These are phyloP conservation scores for Starmerella scarabaei DNA, from an alignment of 805 yeast species.

Conservation along the genomic window DNA sequence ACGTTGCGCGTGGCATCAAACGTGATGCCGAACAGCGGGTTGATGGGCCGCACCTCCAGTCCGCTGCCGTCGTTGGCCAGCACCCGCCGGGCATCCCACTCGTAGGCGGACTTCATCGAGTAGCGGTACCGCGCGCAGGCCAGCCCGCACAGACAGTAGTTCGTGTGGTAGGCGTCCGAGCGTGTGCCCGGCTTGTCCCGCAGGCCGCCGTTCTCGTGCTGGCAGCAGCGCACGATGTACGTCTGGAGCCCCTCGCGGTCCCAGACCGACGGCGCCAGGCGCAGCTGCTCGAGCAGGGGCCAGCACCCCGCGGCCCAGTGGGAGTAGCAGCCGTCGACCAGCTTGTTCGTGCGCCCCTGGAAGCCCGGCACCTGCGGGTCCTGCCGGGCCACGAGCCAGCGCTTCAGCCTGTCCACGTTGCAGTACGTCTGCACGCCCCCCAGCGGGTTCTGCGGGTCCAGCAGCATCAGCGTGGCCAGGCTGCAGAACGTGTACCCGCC, in stretches of 20 bases:
- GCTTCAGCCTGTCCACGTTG: conserved; percentile 38
- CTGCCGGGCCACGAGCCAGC: conserved; percentile 60
- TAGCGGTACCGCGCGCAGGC: conserved; percentile 42
- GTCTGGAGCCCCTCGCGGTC: conserved; percentile 45
- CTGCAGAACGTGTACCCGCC: conserved; percentile 96
- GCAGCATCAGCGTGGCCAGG: conserved; percentile 44
- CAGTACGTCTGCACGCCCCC: conserved; percentile 28
- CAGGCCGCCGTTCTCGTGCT: conserved; percentile 56
- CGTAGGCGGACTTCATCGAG: conserved; percentile 22
- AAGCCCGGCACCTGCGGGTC: conserved; percentile 69
- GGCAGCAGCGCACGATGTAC: conserved; percentile 69
- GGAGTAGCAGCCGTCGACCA: conserved; percentile 92
- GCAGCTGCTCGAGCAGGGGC: conserved; percentile 47
- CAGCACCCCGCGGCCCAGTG: conserved; percentile 85
- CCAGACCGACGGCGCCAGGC: conserved; percentile 25
- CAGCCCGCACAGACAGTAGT: conserved; percentile 69
- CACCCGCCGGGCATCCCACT: conserved; percentile 21
- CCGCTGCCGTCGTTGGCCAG: not conserved
- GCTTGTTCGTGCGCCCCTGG: conserved; percentile 78
- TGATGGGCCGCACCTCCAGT: conserved; percentile 27
- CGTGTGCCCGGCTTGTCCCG: conserved; percentile 73
- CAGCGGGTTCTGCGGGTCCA: conserved; percentile 29
- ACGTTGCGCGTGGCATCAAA: conserved; percentile 30
- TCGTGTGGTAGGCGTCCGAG: conserved; percentile 84
- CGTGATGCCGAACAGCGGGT: conserved; percentile 53